Evolutionary conservation across 208 protist species (phyloP).

Genomic region (Trypanosoma boissoni): DNA sequence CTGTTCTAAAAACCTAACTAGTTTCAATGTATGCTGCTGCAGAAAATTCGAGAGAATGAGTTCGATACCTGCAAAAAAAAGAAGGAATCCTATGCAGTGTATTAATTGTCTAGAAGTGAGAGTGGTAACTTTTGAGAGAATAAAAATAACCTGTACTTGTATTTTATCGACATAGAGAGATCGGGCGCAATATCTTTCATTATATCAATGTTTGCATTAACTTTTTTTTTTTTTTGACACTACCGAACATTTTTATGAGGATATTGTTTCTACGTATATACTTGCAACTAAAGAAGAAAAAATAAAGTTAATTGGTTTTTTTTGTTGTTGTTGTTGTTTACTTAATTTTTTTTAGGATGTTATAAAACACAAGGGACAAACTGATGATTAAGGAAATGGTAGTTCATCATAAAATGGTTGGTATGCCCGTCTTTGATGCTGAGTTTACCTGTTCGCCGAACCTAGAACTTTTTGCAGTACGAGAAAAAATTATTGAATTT

Average conservation of each 20-base stretch:
- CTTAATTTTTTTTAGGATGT: slow-evolving; percentile 17
- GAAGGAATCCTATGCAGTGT: no score
- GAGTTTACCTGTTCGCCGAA: slow-evolving; percentile 28
- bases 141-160: slow-evolving; percentile 10
- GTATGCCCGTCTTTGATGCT: slow-evolving; percentile 63
- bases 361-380: background rate
- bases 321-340: background rate
- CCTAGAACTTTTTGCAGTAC: slow-evolving; percentile 41
- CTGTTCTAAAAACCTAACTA: no score
- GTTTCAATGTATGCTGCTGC: no score
- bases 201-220: background rate
- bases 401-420: slow-evolving; percentile 64
- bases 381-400: slow-evolving; percentile 11
- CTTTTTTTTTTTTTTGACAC: slow-evolving; percentile 3
- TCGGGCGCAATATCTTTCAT: background rate
- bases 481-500: slow-evolving; percentile 39
- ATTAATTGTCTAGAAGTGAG: no score
- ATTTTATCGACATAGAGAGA: slow-evolving; percentile 16
- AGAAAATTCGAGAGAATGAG: no score
- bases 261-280: slow-evolving; percentile 6
- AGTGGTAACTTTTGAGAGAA: slow-evolving; percentile 13
- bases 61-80: no score
- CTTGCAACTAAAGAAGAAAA: background rate
- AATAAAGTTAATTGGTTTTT: background rate
- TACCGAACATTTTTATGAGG: no score